Evolutionary conservation across 306 rosid genomes (phyloP).

Genomic region (Trifolium repens): DNA sequence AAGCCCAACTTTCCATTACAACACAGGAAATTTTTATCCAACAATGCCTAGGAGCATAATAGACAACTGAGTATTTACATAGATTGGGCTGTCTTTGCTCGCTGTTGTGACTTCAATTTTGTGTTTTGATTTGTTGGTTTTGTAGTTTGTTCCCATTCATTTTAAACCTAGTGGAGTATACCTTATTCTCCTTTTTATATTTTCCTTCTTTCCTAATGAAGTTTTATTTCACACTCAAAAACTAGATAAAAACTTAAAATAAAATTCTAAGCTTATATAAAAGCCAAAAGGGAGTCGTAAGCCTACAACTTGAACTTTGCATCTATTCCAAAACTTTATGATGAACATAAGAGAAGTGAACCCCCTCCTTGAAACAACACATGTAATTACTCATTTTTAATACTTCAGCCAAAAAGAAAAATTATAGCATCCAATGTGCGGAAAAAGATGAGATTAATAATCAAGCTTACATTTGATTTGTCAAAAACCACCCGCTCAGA

Average conservation of each 20-base stretch:
- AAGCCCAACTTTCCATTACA: slow-evolving; percentile 15
- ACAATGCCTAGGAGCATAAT: background rate
- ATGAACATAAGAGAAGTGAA: background rate
- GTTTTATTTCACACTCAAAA: background rate
- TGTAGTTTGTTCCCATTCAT: background rate
- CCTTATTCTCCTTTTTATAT: background rate
- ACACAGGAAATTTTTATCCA: slow-evolving; percentile 3
- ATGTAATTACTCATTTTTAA: slow-evolving; percentile 1
- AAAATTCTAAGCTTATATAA: background rate
- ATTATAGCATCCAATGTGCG: background rate
- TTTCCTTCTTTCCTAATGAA: background rate
- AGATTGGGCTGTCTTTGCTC: background rate
- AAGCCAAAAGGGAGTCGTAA: background rate
- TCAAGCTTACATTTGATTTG: slow-evolving; percentile 63
- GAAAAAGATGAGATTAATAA: slow-evolving; percentile 15
- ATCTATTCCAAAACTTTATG: slow-evolving; percentile 17
- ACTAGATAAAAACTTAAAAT: background rate
- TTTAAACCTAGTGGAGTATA: slow-evolving; percentile 1
- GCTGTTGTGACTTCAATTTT: background rate
- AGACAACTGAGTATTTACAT: background rate
- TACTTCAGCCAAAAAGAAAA: background rate
- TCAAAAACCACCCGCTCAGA: slow-evolving; percentile 38
- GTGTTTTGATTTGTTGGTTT: background rate
- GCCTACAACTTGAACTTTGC: slow-evolving; percentile 6
- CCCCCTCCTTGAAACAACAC: background rate